Conservation (phyloP, 176 grass and related monocot species). For the Bromus sterilis region DNA sequence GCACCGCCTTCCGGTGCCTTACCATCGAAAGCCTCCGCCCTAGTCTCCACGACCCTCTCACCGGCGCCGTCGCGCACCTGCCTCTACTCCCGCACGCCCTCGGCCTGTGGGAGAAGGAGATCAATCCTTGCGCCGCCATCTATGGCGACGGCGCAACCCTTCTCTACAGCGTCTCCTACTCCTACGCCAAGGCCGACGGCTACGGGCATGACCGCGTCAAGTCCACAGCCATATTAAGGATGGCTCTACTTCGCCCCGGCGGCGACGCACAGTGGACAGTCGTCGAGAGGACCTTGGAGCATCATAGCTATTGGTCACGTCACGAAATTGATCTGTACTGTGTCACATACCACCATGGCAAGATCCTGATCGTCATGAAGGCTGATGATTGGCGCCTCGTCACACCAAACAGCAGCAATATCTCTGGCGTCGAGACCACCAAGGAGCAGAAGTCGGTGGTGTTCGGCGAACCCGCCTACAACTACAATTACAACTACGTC, state of each 20-base stretch:
- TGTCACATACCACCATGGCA: neutral
- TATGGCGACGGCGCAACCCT: neutral
- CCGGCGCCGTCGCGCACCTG: no score
- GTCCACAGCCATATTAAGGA: no score
- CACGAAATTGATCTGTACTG: no score
- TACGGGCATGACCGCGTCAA: no score
- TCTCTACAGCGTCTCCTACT: neutral
- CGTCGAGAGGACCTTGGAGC: neutral
- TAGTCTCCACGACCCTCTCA: no score
- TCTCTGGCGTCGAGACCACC: no score
- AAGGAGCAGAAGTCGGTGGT: no score
- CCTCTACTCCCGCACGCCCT: no score
- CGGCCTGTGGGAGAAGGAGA: neutral
- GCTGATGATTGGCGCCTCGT: neutral
- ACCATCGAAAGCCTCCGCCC: no score
- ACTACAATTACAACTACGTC: neutral
- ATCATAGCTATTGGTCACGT: no score
- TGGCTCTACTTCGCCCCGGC: neutral
- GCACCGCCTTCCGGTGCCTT: no score
- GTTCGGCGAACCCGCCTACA: neutral
- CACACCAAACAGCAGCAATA: neutral
- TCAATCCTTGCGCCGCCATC: neutral
- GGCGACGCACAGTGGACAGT: neutral
- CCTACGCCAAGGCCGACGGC: no score
- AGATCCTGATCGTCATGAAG: neutral